These are phyloP conservation scores for Fonsecaea pedrosoi DNA, from an alignment of 2,329 filamentous ascomycete species.

Conservation along the genomic window DNA sequence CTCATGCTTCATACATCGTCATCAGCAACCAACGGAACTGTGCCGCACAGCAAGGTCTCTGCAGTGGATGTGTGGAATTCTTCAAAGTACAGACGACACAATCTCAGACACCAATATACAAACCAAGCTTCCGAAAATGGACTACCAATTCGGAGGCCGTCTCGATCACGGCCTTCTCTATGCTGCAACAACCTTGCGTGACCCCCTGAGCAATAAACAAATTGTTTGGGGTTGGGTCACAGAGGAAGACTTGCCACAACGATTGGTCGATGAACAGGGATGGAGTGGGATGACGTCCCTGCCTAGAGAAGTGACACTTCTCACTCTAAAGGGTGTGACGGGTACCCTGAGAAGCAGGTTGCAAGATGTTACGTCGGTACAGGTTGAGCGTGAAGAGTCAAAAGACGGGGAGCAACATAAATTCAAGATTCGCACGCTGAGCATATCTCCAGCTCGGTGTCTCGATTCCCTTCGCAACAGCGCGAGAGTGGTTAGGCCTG, in stretches of 20 bases:
- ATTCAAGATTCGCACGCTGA: constrained; percentile 54
- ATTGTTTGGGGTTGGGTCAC: constrained; percentile 60
- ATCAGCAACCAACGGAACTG: neutral
- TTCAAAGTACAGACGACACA: constrained; percentile 2
- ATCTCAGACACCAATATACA: constrained; percentile 3
- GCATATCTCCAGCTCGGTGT: constrained; percentile 31
- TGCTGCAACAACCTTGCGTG: constrained; percentile 58
- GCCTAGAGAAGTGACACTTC: constrained; percentile 54
- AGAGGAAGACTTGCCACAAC: constrained; percentile 58
- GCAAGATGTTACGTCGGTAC: constrained; percentile 52
- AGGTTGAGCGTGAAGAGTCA: constrained; percentile 36
- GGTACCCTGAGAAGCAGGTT: constrained; percentile 48
- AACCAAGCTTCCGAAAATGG: constrained; percentile 39
- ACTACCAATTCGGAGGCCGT: constrained; percentile 52
- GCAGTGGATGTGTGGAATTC: constrained; percentile 55
- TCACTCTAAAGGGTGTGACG: constrained; percentile 48
- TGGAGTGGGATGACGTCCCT: constrained; percentile 60
- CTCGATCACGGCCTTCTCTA: constrained; percentile 59
- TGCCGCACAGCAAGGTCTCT: constrained; percentile 42
- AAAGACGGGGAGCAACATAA: constrained; percentile 32
- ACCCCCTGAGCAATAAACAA: constrained; percentile 50
- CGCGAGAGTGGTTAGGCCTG: constrained; percentile 31
- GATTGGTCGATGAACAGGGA: constrained; percentile 52
- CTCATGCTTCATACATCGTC: neutral
- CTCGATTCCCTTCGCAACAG: neutral